Conservation (phyloP, 106 monocot genomes). For the Phalaenopsis equestris region DNA sequence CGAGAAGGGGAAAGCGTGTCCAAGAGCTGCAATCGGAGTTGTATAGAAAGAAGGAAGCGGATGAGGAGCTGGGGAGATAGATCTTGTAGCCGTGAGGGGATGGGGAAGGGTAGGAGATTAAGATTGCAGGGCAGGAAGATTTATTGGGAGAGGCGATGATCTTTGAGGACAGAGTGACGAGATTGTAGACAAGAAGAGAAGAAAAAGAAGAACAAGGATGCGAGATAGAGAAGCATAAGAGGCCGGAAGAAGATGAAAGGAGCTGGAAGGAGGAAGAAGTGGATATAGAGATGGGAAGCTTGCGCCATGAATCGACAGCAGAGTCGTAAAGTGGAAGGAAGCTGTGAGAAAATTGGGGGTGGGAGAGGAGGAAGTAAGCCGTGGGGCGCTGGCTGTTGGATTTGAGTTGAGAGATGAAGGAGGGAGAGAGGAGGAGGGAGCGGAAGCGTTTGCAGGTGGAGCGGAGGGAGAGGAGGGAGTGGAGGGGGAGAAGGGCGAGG, state of each 20-base stretch:
- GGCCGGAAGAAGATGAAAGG: conserved; percentile 14
- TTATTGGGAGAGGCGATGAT: conserved; percentile 10
- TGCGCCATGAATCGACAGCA: conserved; percentile 23
- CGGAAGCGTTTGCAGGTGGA: conserved; percentile 22
- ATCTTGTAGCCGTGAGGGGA: conserved; percentile 28
- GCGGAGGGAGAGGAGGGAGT: conserved; percentile 14
- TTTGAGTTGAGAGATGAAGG: conserved; percentile 21
- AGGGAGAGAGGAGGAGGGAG: conserved; percentile 13
- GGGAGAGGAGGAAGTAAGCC: conserved; percentile 34
- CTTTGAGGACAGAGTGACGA: conserved; percentile 24
- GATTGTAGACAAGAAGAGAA: conserved; percentile 23
- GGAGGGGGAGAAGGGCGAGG: conserved; percentile 26
- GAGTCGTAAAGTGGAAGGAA: conserved; percentile 23
- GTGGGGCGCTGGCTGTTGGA: background rate
- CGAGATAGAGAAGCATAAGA: background rate
- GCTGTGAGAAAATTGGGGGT: conserved; percentile 31
- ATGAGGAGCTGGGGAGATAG: conserved; percentile 21
- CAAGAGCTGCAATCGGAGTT: conserved; percentile 19
- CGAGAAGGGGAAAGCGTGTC: conserved; percentile 16
- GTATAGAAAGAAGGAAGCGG: conserved; percentile 27
- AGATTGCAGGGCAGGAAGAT: conserved; percentile 5
- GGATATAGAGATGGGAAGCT: conserved; percentile 1
- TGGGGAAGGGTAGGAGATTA: background rate
- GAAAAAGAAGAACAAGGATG: conserved; percentile 11
- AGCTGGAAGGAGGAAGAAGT: conserved; percentile 3